Evolutionary conservation across 1,284 basidiomycete species (phyloP), one percentile per base, ranked within the genome.

Genomic region (Cryptococcus sp.): DNA sequence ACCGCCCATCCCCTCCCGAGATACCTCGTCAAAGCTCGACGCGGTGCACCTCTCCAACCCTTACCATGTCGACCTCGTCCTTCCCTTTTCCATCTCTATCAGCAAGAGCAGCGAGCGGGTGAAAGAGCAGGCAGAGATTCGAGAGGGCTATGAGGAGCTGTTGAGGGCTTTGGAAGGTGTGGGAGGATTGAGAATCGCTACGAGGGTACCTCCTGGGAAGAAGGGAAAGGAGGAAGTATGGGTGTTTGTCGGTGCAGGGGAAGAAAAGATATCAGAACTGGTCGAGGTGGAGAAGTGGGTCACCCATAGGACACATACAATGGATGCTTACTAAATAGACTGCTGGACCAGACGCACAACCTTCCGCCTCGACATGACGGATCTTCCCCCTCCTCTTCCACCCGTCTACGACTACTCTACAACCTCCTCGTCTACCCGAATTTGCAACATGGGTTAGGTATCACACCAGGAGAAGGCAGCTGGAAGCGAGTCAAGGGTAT

Each of bases 401-500:
- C 78, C 65, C 50, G 68, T 75, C 36, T 94, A 24, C 82, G 90
- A n/a, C 79, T 92, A 21, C 77, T 93, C 0, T 78, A 91, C 65
- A 73, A 79, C 22, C 85, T 85, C 58, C 76, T 97, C 48, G 84
- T 86, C 1, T 82, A 84, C 2, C 81, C 80, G 0, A 74, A 76
- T 0, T 62, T 77, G 10, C 87, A 90, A 51, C 84, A 86, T 12
- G 87, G 88, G 2, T 79, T 92, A 1, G 88, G 86, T 1, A 81
- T 93, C 46, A 81, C 82, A 6, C 84, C 86, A 1, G 80, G 79
- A 16, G 76, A 81, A 21, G 73, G 78, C 21, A 78, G 82, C 43
- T 94, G 88, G 87, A 77, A 82, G 49, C 81, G 85, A 43, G 80
- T 94, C 19, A 82, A 88, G 60, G 82, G 81, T 23, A 79, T 93